phyloP scores from a whole-genome alignment of 208 protist genomes.

The Chromosphaera perkinsii region DNA sequence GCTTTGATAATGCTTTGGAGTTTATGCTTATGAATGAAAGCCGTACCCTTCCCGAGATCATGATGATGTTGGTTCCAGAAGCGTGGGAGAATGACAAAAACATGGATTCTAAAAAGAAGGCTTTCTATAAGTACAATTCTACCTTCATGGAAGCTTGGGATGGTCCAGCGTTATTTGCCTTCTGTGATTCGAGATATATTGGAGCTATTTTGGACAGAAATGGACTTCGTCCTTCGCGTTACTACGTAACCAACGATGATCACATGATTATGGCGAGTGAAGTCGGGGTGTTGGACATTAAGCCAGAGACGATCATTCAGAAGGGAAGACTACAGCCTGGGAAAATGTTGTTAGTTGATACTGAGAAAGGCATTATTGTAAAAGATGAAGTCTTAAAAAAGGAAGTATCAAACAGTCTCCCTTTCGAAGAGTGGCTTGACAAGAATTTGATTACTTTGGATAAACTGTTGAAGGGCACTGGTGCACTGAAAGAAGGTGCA shows the following conservation, averaged over 20 bases:
- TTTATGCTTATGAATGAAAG: slow-evolving; percentile 35
- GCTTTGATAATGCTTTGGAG: slow-evolving; percentile 68
- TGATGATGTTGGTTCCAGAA: slow-evolving; percentile 71
- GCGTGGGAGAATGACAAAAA: slow-evolving; percentile 56
- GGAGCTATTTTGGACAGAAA: slow-evolving; percentile 68
- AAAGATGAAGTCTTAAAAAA: slow-evolving; percentile 63
- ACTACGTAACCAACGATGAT: slow-evolving; percentile 57
- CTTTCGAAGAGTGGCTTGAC: slow-evolving; percentile 61
- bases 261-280: slow-evolving; percentile 60
- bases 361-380: slow-evolving; percentile 52
- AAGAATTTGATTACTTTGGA: neutral
- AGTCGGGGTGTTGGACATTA: slow-evolving; percentile 44
- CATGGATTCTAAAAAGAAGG: slow-evolving; percentile 37
- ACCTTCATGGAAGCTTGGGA: slow-evolving; percentile 73
- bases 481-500: neutral
- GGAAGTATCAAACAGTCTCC: slow-evolving; percentile 39
- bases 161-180: slow-evolving; percentile 69
- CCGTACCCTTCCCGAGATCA: slow-evolving; percentile 47
- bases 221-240: slow-evolving; percentile 67
- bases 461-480: neutral
- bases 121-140: slow-evolving; percentile 57
- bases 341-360: slow-evolving; percentile 66
- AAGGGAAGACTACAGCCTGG: slow-evolving; percentile 64
- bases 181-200: slow-evolving; percentile 64
- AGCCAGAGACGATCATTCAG: neutral